Conservation (phyloP, 225 moss, liverwort and hornwort species). For the Thuidium tamariscinum region DNA sequence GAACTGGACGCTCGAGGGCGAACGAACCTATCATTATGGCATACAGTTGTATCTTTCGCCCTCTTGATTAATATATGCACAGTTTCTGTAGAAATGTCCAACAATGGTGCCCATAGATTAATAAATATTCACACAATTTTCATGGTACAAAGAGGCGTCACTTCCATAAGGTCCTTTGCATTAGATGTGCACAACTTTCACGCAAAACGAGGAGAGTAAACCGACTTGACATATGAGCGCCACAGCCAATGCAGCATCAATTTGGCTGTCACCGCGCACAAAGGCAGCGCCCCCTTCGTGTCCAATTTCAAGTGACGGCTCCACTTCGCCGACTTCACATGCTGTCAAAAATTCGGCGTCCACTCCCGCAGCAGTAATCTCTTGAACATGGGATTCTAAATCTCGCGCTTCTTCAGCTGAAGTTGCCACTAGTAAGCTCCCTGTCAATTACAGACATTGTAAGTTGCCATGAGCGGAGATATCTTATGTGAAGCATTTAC, state of each 20-base stretch:
- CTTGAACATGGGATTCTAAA: conserved; percentile 44
- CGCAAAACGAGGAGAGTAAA: not conserved
- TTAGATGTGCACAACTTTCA: not conserved
- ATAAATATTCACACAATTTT: not conserved
- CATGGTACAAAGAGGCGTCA: not conserved
- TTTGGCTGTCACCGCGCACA: conserved; percentile 73
- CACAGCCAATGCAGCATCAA: conserved; percentile 75
- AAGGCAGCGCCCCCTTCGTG: conserved; percentile 52
- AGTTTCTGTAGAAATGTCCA: not conserved
- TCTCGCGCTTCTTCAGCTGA: conserved; percentile 45
- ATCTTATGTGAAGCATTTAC: not conserved
- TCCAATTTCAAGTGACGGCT: conserved; percentile 55
- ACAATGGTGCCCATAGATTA: not conserved
- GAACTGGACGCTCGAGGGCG: not conserved
- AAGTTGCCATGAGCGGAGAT: not conserved
- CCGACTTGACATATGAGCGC: conserved; percentile 41
- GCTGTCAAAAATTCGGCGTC: conserved; percentile 50
- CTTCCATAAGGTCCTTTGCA: not conserved
- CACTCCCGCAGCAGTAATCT: conserved; percentile 32
- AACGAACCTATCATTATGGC: not conserved
- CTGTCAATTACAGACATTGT: conserved; percentile 14
- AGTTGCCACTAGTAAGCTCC: conserved; percentile 65
- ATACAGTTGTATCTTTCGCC: not conserved
- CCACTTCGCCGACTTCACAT: conserved; percentile 22
- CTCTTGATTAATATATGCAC: not conserved